Evolutionary conservation across 139 green algal genomes (phyloP).

Genomic region (Monoraphidium neglectum): DNA sequence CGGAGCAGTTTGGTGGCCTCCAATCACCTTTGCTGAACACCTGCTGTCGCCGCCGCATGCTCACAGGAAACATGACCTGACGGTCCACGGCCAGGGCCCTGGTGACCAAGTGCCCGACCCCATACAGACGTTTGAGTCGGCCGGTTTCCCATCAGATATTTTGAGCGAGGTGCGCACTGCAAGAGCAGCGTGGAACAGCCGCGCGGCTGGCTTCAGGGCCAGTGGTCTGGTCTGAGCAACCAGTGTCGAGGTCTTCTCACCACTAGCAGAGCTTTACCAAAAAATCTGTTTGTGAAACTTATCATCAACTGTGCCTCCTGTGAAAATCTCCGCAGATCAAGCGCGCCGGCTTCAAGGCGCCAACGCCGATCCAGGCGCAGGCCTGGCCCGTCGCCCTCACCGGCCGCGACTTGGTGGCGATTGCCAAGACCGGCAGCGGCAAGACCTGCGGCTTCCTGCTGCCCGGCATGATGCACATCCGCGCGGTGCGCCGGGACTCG

Average conservation of each 20-base stretch:
- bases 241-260: neutral
- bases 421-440: slow-evolving; percentile 88
- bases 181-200: neutral
- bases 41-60: no score
- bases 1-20: no score
- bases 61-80: slow-evolving; percentile 58
- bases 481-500: slow-evolving; percentile 58
- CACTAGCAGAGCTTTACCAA: neutral
- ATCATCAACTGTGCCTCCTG: slow-evolving; percentile 22
- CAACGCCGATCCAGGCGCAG: slow-evolving; percentile 88
- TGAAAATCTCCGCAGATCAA: slow-evolving; percentile 53
- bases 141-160: slow-evolving; percentile 71
- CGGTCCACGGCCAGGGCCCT: slow-evolving; percentile 48
- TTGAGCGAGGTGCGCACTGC: slow-evolving; percentile 67
- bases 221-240: neutral
- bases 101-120: slow-evolving; percentile 59
- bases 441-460: slow-evolving; percentile 90
- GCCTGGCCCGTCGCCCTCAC: slow-evolving; percentile 82
- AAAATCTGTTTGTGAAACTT: neutral
- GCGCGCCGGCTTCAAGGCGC: slow-evolving; percentile 75
- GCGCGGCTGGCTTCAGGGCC: neutral
- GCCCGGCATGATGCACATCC: slow-evolving; percentile 85
- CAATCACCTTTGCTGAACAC: no score
- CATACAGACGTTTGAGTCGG: slow-evolving; percentile 74
- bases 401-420: slow-evolving; percentile 82